These are phyloP conservation scores for Lepiota venenata DNA, from an alignment of 768 basidiomycete species.

Conservation along the genomic window DNA sequence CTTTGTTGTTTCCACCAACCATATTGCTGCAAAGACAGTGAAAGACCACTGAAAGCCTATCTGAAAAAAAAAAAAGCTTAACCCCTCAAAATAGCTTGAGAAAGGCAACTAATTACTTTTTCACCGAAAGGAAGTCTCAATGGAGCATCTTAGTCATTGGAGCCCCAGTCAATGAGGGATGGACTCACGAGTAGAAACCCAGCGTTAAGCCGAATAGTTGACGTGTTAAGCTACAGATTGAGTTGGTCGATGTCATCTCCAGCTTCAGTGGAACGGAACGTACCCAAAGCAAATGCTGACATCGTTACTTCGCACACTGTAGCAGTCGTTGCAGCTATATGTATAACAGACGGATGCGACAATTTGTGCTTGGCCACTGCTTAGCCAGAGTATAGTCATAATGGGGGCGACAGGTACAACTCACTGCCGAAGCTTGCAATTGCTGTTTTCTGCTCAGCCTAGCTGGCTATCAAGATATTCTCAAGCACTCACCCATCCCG, in stretches of 20 bases:
- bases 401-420: background rate
- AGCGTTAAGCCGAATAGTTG: slow-evolving; percentile 34
- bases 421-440: slow-evolving; percentile 35
- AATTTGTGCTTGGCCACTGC: slow-evolving; percentile 27
- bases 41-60: slow-evolving; percentile 37
- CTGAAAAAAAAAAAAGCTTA: slow-evolving; percentile 11
- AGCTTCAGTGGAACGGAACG: slow-evolving; percentile 2
- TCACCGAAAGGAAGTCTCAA: slow-evolving; percentile 33
- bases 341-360: slow-evolving; percentile 35
- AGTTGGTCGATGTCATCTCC: background rate
- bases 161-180: background rate
- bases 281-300: slow-evolving; percentile 38
- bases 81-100: background rate
- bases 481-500: slow-evolving; percentile 30
- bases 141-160: background rate
- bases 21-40: slow-evolving; percentile 31
- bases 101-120: slow-evolving; percentile 17
- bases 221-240: slow-evolving; percentile 27
- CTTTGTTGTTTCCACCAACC: slow-evolving; percentile 18
- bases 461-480: background rate
- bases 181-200: slow-evolving; percentile 35
- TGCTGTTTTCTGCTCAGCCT: slow-evolving; percentile 16
- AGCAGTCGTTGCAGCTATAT: slow-evolving; percentile 37
- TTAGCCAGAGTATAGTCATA: background rate
- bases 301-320: slow-evolving; percentile 32